Evolutionary conservation across 768 basidiomycete genomes (phyloP).

Genomic region (Rhizopogon sp.): DNA sequence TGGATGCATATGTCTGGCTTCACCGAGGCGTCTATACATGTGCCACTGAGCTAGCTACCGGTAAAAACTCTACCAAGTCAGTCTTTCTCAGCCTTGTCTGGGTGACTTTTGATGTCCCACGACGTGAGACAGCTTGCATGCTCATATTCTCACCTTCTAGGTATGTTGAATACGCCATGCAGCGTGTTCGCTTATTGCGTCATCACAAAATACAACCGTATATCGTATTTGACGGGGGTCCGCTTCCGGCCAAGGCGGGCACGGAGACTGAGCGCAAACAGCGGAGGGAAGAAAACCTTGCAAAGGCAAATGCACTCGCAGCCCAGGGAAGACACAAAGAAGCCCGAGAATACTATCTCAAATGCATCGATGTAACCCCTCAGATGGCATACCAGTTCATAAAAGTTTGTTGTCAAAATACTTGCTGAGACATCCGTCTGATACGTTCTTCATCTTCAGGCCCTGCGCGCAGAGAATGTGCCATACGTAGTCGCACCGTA

Average conservation of each 20-base stretch:
- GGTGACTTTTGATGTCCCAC: background rate
- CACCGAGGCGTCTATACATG: constrained; percentile 88
- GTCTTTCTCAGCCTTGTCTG: constrained; percentile 19
- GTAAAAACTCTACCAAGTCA: constrained; percentile 79
- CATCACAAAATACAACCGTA: constrained; percentile 85
- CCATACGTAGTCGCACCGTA: constrained; percentile 93
- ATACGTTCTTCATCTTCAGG: constrained; percentile 43
- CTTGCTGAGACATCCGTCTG: background rate
- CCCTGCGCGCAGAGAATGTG: constrained; percentile 74
- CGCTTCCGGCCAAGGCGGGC: constrained; percentile 87
- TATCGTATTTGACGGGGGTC: constrained; percentile 95
- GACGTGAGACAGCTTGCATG: background rate
- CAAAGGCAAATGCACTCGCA: constrained; percentile 65
- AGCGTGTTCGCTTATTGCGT: constrained; percentile 78
- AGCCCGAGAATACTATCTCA: constrained; percentile 85
- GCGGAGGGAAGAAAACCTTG: constrained; percentile 70
- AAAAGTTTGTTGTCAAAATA: constrained; percentile 46
- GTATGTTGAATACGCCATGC: constrained; percentile 97
- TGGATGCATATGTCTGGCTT: constrained; percentile 95
- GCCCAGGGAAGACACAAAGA: constrained; percentile 75
- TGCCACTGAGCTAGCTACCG: constrained; percentile 85
- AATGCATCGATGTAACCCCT: constrained; percentile 92
- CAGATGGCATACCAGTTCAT: constrained; percentile 97
- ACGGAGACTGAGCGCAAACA: constrained; percentile 81
- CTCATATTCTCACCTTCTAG: constrained; percentile 32